Base-by-base conservation (phyloP, 331 rosid species). In the Cydonia oblonga region DNA sequence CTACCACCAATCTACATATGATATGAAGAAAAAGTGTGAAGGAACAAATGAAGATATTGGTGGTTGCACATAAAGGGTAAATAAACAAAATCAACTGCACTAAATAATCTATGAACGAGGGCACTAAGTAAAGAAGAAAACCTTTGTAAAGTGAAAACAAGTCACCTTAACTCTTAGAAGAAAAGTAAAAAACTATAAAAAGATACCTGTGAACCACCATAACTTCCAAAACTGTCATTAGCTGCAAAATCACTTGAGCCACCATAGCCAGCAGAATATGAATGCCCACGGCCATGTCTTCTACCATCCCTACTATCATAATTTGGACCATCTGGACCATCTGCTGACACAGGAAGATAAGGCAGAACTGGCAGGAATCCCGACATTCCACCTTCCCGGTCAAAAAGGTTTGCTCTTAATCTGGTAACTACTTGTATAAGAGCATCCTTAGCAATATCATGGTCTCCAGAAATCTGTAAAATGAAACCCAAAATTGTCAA, bases 381-480 rank as follows among this genome's bases (percentile, higher is more conserved):
- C 64, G 95, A 82, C 57, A 88, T 76, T 67, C 93, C 89, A 76
- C 99, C 99, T 80, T 95, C 97, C 83, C 96, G 87, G 78, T 95
- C 97, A 77, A 95, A 95, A 70, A 91, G 44, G 83, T 95, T 95
- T 38, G 99, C 96, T 77, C 97, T 88, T 78, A 95, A 72, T 64
- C 99, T 87, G 15, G 97, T 91, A 69, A 89, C 90, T 49, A 95
- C 88, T 53, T 95, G 99, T 75, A 95, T 85, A 79, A 95, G 92
- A 82, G 99, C 99, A 42, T 95, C 99, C 87, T 91, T 95, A 73
- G 90, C 99, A 35, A 95, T 71, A 78, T 95, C 99, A 22, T 91
- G 90, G 63, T 95, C 99, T 76, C 99, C 99, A 6, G 96, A 79
- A 80, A 95, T 85, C 99, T 95, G 76, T 69, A 7, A 62, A 73